Conservation (phyloP, 805 yeast species). For the Starmerella riodocensis region DNA sequence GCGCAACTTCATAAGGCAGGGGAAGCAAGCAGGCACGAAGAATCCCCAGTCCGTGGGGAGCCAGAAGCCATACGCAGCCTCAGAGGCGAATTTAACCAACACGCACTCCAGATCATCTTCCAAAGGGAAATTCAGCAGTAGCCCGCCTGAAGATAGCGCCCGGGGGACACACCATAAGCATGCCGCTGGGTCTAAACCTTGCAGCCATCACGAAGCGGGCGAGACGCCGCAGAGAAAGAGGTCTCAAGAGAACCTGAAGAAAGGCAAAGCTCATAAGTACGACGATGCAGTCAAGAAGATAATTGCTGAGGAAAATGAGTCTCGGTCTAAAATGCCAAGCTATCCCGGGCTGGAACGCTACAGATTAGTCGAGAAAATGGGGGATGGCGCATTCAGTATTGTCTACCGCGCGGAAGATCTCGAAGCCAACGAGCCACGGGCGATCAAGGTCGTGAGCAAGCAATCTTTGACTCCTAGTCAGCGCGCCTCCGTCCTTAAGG, state of each 20-base stretch:
- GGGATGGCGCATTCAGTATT: slow-evolving; percentile 74
- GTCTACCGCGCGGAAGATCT: slow-evolving; percentile 61
- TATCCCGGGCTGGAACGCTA: slow-evolving; percentile 32
- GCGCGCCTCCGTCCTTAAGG: slow-evolving; percentile 41
- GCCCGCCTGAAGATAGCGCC: neutral
- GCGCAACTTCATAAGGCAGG: slow-evolving; percentile 50
- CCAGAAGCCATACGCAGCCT: neutral
- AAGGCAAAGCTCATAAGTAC: slow-evolving; percentile 23
- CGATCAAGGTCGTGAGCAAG: slow-evolving; percentile 65
- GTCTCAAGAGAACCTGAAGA: neutral
- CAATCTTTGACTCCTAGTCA: slow-evolving; percentile 32
- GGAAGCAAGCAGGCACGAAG: slow-evolving; percentile 40
- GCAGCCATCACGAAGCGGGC: neutral
- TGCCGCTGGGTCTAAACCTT: neutral
- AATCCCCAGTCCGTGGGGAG: neutral
- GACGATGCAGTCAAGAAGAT: slow-evolving; percentile 30
- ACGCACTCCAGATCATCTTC: neutral
- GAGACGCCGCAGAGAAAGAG: neutral
- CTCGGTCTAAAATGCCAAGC: slow-evolving; percentile 25
- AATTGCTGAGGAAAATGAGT: slow-evolving; percentile 30
- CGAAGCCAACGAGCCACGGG: slow-evolving; percentile 37
- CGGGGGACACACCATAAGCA: neutral
- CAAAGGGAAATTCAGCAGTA: neutral
- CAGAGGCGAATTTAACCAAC: neutral
- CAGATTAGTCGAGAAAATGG: slow-evolving; percentile 32